A percentile compares a stretch with the other conserved stretches of the same genome.
Conservation (phyloP, 495 filamentous ascomycete genomes). For the Aspergillus ostianus region DNA sequence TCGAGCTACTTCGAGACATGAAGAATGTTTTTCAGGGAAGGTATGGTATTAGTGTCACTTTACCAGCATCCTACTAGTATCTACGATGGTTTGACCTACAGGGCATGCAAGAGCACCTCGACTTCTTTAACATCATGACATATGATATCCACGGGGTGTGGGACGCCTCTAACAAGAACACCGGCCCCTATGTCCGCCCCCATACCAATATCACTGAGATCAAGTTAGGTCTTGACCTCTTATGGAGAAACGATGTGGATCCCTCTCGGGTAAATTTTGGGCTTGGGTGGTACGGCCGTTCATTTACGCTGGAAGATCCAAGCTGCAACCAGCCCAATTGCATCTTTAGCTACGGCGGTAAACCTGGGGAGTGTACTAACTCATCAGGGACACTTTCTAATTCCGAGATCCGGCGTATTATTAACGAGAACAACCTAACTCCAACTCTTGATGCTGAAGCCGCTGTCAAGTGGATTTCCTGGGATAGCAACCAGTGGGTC, state of each 20-base stretch:
- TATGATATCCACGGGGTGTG: slow-evolving; percentile 42
- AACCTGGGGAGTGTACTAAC: slow-evolving; percentile 3
- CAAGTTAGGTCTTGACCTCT: slow-evolving; percentile 39
- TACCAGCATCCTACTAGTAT: slow-evolving; percentile 48
- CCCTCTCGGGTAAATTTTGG: slow-evolving; percentile 1
- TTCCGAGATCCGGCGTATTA: slow-evolving; percentile 1
- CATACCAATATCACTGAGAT: slow-evolving; percentile 62
- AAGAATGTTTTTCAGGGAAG: not conserved
- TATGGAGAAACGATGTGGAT: slow-evolving; percentile 6
- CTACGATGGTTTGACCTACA: slow-evolving; percentile 20
- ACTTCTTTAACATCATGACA: slow-evolving; percentile 55
- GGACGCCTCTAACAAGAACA: slow-evolving; percentile 16
- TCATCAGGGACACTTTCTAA: not conserved
- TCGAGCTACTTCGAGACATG: slow-evolving; percentile 4
- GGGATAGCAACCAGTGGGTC: slow-evolving; percentile 11
- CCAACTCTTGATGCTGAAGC: not conserved
- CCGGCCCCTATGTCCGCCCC: slow-evolving; percentile 29
- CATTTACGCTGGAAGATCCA: slow-evolving; percentile 5
- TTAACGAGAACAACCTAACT: not conserved
- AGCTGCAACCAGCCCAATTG: slow-evolving; percentile 1
- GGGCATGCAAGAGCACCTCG: slow-evolving; percentile 19
- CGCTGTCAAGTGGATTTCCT: slow-evolving; percentile 6
- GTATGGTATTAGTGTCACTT: slow-evolving; percentile 37
- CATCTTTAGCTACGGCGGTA: slow-evolving; percentile 1
- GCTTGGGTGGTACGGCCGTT: slow-evolving; percentile 6